Conservation (phyloP, 495 filamentous ascomycete genomes). For the Tuber magnatum region DNA sequence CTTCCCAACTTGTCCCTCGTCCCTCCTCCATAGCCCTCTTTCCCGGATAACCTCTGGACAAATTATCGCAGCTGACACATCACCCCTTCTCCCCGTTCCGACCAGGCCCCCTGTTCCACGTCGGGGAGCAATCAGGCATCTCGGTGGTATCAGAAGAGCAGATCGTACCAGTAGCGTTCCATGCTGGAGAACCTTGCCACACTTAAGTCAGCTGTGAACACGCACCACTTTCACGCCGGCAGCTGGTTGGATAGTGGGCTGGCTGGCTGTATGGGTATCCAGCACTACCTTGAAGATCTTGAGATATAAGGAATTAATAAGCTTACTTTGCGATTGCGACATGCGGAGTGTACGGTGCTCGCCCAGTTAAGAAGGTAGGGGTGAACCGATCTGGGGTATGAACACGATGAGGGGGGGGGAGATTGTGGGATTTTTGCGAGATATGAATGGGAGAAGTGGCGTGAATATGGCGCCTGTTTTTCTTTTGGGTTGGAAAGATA, state of each 20-base stretch:
- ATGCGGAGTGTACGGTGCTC: background rate
- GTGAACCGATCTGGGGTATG: background rate
- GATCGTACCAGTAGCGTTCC: background rate
- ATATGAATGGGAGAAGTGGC: background rate
- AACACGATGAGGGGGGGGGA: background rate
- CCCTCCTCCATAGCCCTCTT: background rate
- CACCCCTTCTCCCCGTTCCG: background rate
- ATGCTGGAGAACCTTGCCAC: background rate
- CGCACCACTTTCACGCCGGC: background rate
- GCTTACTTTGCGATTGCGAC: background rate
- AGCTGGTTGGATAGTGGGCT: background rate
- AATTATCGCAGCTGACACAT: background rate
- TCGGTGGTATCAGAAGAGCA: background rate
- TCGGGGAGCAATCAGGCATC: background rate
- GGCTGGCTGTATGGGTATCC: background rate
- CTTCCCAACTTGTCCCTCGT: background rate
- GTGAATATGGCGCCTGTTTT: background rate
- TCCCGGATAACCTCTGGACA: background rate
- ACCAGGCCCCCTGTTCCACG: background rate
- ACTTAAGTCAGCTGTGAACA: background rate
- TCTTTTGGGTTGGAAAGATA: background rate
- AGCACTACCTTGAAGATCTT: slow-evolving; percentile 3
- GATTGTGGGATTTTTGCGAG: background rate
- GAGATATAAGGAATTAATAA: background rate
- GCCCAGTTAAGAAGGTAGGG: background rate